Conservation (phyloP, 2,329 filamentous ascomycete genomes). For the Xylariaceae sp. region DNA sequence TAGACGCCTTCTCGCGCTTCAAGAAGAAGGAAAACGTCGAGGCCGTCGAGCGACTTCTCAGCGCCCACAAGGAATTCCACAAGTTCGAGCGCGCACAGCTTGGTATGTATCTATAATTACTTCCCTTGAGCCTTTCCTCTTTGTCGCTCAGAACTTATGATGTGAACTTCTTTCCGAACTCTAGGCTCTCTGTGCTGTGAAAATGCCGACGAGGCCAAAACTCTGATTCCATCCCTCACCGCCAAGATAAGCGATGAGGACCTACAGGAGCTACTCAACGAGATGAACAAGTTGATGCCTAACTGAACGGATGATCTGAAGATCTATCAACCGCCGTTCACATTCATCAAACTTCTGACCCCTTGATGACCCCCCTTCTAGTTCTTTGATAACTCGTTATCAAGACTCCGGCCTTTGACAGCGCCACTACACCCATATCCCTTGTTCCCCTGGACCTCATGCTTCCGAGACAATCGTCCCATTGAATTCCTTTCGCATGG, state of each 20-base stretch:
- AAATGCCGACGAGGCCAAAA: slow-evolving; percentile 91
- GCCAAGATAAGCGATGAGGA: slow-evolving; percentile 91
- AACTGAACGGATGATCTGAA: slow-evolving; percentile 23
- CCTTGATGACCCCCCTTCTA: too few relatives aligned
- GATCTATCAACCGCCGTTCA: too few relatives aligned
- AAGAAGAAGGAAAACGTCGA: slow-evolving; percentile 93
- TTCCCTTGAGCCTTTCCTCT: neutral
- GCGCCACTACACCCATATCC: too few relatives aligned
- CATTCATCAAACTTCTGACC: too few relatives aligned
- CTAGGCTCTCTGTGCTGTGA: slow-evolving; percentile 88
- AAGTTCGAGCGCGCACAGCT: slow-evolving; percentile 93
- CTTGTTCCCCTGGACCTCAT: too few relatives aligned
- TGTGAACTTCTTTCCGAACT: too few relatives aligned
- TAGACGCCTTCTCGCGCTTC: slow-evolving; percentile 92
- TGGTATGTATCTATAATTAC: slow-evolving; percentile 49
- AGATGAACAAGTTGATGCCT: slow-evolving; percentile 72
- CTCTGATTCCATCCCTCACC: slow-evolving; percentile 81
- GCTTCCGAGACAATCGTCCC: too few relatives aligned
- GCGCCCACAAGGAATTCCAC: slow-evolving; percentile 73
- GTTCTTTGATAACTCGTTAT: too few relatives aligned
- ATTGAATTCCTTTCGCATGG: too few relatives aligned
- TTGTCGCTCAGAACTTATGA: slow-evolving; percentile 3
- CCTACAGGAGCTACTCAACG: slow-evolving; percentile 80
- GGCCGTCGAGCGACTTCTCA: slow-evolving; percentile 84
- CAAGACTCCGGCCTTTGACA: too few relatives aligned